Base-by-base conservation (phyloP, 1,139 yeast genomes). In the Kodamaea alishanica region DNA sequence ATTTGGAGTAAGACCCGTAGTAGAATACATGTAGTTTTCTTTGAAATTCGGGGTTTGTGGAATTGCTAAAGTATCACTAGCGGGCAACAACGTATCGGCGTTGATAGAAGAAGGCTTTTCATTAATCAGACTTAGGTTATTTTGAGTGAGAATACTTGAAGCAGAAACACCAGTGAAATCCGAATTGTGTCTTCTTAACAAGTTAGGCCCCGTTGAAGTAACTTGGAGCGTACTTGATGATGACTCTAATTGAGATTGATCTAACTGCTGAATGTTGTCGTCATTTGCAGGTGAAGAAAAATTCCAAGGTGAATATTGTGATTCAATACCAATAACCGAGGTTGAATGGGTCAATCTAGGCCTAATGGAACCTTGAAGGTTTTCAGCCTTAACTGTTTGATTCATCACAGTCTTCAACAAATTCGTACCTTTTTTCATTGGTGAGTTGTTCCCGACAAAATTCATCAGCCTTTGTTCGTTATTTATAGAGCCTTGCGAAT, bases 1-100 rank as follows among this genome's bases (percentile, higher is more conserved):
- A 34, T 48, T 51, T 4, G 73, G 73, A 3, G 73, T 67, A 30
- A 65, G 53, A 1, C 72, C 71, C 8, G 61, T 60, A 15, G 59
- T 49, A 12, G 61, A 48, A 37, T 57, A 55, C 31, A 56, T 44
- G 39, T 57, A 64, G 47, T 58, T 59, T 12, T 67, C 71, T 40
- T 60, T 65, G 30, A 45, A 48, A 42, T 60, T 61, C 5, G 74
- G 73, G 7, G 74, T 68, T 42, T 62, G 69, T 2, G 73, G 73
- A 31, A 52, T 42, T 24, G 40, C 46, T 31, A 40, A 24, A 33
- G 49, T 26, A 26, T 38, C 39, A 15, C 4, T 15, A 4, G 20
- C 20, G 20, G 20, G 20, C 4, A 15, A 15, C 20, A 15, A 15
- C 20, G 20, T 15, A 15, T 15, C 20, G 20, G 20, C 20, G 33